Evolutionary conservation across 192 early-diverging fungal genomes (phyloP), one percentile per base, ranked within the genome.

Genomic region (Coemansia sp.): DNA sequence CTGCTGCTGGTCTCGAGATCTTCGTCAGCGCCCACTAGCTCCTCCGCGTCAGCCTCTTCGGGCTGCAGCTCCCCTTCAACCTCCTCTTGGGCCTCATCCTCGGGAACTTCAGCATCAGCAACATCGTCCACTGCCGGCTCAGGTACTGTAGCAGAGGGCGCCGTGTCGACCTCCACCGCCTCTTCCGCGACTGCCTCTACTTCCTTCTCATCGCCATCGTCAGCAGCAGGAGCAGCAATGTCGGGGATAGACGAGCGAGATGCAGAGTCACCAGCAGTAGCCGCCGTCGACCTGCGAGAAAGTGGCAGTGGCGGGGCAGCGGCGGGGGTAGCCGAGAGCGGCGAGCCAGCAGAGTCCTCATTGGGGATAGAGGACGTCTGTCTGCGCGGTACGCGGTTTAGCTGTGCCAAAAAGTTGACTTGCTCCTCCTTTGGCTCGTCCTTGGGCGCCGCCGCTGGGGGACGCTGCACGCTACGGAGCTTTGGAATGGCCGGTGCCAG

Each of bases 391-490:
- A 80, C 68, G 23, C 63, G 73, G 62, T 66, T 75, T n/a, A 80
- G 66, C 18, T 72, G 65, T 2, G 72, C 69, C 62, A 80, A 42
- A 43, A 80, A 80, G 56, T 80, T 80, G 2, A 73, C 69, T 60
- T 63, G 72, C 28, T 72, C 50, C 37, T 75, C 35, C 53, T 61
- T 56, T 42, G 62, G 70, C 57, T 66, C 64, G 12, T 79, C 72
- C 56, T 68, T 68, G 9, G 43, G 48, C 35, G 53, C 31, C 18
- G 59, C 52, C 28, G 74, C 77, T 31, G 68, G n/a, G 0, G 66
- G 59, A 31, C 72, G 78, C 52, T 59, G 68, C 28, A 77, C 65
- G 35, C 75, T 82, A 70, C 79, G 79, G 28, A 82, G 79, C 71
- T 76, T 76, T 56, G 70, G 79, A 14, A 82, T 66, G 11, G 25